Percentiles rank a stretch among this genome's conserved stretches.
phyloP scores from a whole-genome alignment of 2,329 filamentous ascomycete species.

The Fusarium mexicanum region DNA sequence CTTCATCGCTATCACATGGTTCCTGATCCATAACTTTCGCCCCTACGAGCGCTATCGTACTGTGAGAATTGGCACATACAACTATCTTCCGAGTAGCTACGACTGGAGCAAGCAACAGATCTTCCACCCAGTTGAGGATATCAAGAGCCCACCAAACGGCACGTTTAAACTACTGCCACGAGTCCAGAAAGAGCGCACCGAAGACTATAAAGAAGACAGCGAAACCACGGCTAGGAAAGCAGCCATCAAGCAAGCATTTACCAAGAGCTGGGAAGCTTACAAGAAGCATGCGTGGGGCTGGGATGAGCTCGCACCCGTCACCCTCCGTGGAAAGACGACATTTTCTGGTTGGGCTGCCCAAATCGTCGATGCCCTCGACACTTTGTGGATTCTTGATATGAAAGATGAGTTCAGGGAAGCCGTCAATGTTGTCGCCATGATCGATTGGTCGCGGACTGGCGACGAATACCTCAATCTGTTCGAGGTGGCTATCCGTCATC shows the following conservation, averaged over 20 bases:
- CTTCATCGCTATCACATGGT: constrained; percentile 41
- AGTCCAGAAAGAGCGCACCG: constrained; percentile 57
- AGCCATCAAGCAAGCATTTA: constrained; percentile 52
- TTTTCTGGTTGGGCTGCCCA: constrained; percentile 68
- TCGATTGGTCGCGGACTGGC: constrained; percentile 64
- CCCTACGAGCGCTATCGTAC: constrained; percentile 32
- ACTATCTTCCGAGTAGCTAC: constrained; percentile 50
- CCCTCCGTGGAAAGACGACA: constrained; percentile 55
- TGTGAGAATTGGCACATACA: constrained; percentile 38
- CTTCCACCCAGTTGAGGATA: constrained; percentile 46
- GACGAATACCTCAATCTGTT: constrained; percentile 64
- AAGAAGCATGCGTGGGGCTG: constrained; percentile 64
- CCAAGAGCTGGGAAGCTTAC: constrained; percentile 62
- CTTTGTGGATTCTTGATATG: constrained; percentile 68
- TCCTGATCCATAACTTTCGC: constrained; percentile 43
- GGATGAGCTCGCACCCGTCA: constrained; percentile 64
- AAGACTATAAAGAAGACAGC: constrained; percentile 53
- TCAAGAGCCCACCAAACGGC: constrained; percentile 49
- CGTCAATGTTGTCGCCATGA: constrained; percentile 57
- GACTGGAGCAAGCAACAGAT: constrained; percentile 51
- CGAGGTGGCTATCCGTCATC: constrained; percentile 68
- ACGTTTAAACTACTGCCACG: constrained; percentile 46
- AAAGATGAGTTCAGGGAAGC: constrained; percentile 65
- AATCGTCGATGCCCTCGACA: constrained; percentile 68
- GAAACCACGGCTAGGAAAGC: constrained; percentile 49